Base-by-base conservation (phyloP, 495 filamentous ascomycete species). In the Tetracladium marchalianum region DNA sequence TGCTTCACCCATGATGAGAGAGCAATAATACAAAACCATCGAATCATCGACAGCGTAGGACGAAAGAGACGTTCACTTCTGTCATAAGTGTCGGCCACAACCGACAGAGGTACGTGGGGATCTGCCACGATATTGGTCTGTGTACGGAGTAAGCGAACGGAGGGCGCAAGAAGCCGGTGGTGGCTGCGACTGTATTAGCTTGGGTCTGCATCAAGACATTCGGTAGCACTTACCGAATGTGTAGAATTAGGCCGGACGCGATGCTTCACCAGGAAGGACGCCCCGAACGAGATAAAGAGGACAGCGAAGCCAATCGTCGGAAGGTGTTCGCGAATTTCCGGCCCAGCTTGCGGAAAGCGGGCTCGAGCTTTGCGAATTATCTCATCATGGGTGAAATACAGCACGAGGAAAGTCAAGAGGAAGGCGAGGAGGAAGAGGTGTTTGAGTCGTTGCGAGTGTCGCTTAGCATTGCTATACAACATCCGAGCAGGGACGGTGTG, bases 261-360 rank as follows among this genome's bases (percentile, higher is more conserved):
- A 18, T 40, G 38, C 38, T 50, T 49, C 17, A 50, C 22, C 27
- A 36, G 38, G 15, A 46, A 22, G 31, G 11, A 37, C 37, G 44
- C 33, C 1, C 31, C 31, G 22, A 56, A 50, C 11, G 46, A 50
- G 12, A 44, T 35, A 11, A 53, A 13, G 35, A 50, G 44, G 10
- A 18, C 39, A 5, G 50, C 9, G 18, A 56, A 50, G 5, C 50
- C 49, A 18, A 51, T 34, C 2, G 17, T 32, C 24, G 46, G 43
- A 1, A 51, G 47, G 31, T 53, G 35, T 11, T 39, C 13, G 7
- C 32, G 32, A 33, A 54, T 16, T 2, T 18, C 19, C 4, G 43
- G 8, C 7, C n/a, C 15, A n/a, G 35, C 33, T 5, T 39, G 17
- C 11, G 41, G 31, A 22, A 38, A 19, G 6, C 36, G 32, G 8